phyloP scores from a whole-genome alignment of 805 yeast genomes.

The Lipomyces sp. region DNA sequence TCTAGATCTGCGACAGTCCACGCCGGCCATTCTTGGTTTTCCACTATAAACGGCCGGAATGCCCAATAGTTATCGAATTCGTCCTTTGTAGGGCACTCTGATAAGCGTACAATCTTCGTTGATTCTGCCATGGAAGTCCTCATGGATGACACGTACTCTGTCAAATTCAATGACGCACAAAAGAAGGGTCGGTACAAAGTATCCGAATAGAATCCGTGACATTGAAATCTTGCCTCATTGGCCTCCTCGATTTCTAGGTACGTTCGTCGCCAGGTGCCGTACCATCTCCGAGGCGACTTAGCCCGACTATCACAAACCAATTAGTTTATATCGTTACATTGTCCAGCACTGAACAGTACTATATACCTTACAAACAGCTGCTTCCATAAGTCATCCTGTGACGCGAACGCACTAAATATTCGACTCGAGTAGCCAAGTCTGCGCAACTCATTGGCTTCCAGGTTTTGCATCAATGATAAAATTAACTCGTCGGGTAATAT shows the following conservation, averaged over 20 bases:
- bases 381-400: conserved; percentile 85
- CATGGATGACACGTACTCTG: conserved; percentile 51
- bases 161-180: conserved; percentile 72
- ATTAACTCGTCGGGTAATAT: conserved; percentile 67
- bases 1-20: conserved; percentile 63
- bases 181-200: conserved; percentile 81
- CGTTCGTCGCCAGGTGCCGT: conserved; percentile 81
- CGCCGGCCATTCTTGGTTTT: conserved; percentile 58
- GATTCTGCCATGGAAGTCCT: conserved; percentile 39
- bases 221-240: conserved; percentile 53
- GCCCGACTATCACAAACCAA: conserved; percentile 41
- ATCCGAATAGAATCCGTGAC: conserved; percentile 69
- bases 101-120: conserved; percentile 60
- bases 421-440: conserved; percentile 65
- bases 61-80: conserved; percentile 55
- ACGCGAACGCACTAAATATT: conserved; percentile 69
- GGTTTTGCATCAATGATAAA: conserved; percentile 55
- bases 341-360: not conserved
- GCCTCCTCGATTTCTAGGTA: conserved; percentile 49
- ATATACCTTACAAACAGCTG: conserved; percentile 49
- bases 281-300: conserved; percentile 57
- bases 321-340: not conserved
- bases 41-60: conserved; percentile 68
- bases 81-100: conserved; percentile 53
- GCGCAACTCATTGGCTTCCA: conserved; percentile 57